Percentiles rank a stretch among this genome's conserved stretches.
Evolutionary conservation across 306 rosid species (phyloP).

Genomic region (Castanopsis chinensis): DNA sequence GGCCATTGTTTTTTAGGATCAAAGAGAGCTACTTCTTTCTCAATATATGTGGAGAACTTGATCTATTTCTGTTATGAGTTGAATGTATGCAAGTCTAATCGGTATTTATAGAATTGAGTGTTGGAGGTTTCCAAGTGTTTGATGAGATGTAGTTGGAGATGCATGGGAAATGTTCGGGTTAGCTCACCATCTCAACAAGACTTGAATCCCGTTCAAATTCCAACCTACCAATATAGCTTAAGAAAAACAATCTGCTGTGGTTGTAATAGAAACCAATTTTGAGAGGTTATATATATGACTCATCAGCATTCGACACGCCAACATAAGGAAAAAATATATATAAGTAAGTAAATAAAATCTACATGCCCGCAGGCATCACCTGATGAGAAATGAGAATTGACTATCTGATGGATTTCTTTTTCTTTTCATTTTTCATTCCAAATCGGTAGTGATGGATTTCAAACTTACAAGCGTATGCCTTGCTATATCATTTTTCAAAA

Average conservation of each 20-base stretch:
- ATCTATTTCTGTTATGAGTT: slow-evolving; percentile 6
- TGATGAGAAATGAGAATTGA: no score
- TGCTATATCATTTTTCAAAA: no score
- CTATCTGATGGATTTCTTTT: no score
- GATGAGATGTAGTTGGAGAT: slow-evolving; percentile 25
- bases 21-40: neutral
- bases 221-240: slow-evolving; percentile 2
- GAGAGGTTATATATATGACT: neutral
- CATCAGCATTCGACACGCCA: no score
- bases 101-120: slow-evolving; percentile 1
- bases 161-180: neutral
- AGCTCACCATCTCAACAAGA: slow-evolving; percentile 27
- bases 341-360: no score
- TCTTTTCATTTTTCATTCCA: no score
- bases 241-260: neutral
- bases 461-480: no score
- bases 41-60: neutral
- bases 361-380: no score
- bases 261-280: neutral
- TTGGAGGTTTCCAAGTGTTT: neutral
- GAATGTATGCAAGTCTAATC: neutral
- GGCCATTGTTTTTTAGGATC: slow-evolving; percentile 1
- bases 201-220: neutral
- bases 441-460: no score
- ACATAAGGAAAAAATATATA: no score